Evolutionary conservation across 352 stramenopile genomes (phyloP), one percentile per base, ranked within the genome.

Genomic region (Phytophthora tubulina): DNA sequence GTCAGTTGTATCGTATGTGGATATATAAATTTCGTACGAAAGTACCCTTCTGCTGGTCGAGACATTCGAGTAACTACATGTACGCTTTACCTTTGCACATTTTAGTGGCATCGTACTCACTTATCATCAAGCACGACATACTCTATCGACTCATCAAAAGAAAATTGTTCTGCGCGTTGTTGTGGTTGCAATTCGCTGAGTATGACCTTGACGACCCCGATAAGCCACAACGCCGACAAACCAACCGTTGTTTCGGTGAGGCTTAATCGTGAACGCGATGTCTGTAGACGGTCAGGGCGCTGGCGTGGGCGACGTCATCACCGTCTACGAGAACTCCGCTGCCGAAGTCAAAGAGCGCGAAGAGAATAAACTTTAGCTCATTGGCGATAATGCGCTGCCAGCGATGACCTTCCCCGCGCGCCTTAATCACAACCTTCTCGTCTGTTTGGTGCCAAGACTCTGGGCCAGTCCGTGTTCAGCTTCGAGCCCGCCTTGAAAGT

Each of bases 331-430:
- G 36, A 46, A 82, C 42, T 4, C 61, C 57, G 9, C 64, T 69
- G 3, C 54, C 61, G 35, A 80, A 81, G 33, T 79, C 50, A 32
- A 76, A 62, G 11, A 82, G 51, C 31, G 76, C 68, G 39, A 79
- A 72, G 3, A 76, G 79, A 50, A 86, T 79, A 11, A 73, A 82
- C 63, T 86, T 76, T 31, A 86, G 53, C 36, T 86, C 79, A 56
- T 86, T 86, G 17, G 58, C 53, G 10, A 82, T 55, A 46, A 84
- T 86, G 27, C 79, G 79, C 30, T 72, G 39, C 75, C 79, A 86
- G 33, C 73, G 79, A 52, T 78, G 62, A 30, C 45, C 32, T 27
- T 52, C 32, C 45, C 62, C 67, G 8, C 63, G 63, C 5, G 63
- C 56, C 58, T 81, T 81, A 64, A 78, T 17, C 30, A 72, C 49